Evolutionary conservation across 257 asterid species (phyloP).

Genomic region (Lithospermum erythrorhizon): DNA sequence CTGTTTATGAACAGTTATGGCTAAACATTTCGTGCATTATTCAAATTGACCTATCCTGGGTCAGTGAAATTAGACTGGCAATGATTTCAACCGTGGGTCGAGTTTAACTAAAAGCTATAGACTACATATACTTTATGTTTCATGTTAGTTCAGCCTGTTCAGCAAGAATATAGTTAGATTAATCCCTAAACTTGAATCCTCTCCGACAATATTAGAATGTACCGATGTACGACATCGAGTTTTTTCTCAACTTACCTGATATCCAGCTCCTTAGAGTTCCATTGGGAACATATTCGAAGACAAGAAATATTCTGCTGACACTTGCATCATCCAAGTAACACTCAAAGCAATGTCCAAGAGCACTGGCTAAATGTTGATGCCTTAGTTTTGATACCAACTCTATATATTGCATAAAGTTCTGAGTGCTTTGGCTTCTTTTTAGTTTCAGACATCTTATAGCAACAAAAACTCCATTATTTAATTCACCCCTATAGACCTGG

Average conservation of each 20-base stretch:
- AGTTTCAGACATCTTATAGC: constrained; percentile 61
- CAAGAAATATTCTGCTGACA: constrained; percentile 64
- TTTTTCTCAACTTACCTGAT: constrained; percentile 41
- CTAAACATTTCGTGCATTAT: too few relatives aligned
- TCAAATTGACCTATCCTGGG: too few relatives aligned
- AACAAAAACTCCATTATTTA: constrained; percentile 54
- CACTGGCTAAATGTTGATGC: constrained; percentile 67
- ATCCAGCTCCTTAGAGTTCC: constrained; percentile 83
- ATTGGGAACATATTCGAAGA: constrained; percentile 69
- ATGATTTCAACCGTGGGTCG: too few relatives aligned
- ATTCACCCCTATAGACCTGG: constrained; percentile 73
- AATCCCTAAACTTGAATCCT: too few relatives aligned
- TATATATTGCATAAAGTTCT: constrained; percentile 57
- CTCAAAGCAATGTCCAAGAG: constrained; percentile 95
- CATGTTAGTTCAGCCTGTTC: too few relatives aligned
- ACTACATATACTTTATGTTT: too few relatives aligned
- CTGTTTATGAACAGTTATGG: too few relatives aligned
- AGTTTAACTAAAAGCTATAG: too few relatives aligned
- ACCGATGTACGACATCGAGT: neutral
- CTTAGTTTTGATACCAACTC: constrained; percentile 75
- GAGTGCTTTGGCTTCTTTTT: constrained; percentile 47
- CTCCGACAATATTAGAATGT: too few relatives aligned
- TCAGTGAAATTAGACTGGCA: too few relatives aligned
- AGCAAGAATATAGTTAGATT: neutral
- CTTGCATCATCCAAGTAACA: constrained; percentile 72